These are phyloP conservation scores for Epichloe sylvatica DNA, from an alignment of 2,329 filamentous ascomycete species.

Conservation along the genomic window DNA sequence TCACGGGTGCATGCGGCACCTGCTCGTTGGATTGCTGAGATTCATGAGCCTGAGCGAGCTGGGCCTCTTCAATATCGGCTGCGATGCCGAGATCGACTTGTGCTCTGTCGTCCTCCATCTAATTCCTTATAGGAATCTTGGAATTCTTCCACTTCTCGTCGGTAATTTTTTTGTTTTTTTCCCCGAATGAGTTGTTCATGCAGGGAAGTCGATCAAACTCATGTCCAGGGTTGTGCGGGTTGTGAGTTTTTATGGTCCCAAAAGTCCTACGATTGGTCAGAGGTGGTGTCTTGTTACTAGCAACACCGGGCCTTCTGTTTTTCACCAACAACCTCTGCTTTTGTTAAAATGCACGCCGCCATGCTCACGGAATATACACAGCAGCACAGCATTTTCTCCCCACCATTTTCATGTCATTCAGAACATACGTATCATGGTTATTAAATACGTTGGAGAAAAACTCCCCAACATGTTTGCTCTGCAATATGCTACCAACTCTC, in stretches of 20 bases:
- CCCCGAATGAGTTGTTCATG: not conserved
- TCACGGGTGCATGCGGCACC: conserved; percentile 9
- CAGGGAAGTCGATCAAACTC: not conserved
- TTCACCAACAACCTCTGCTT: too few species aligned
- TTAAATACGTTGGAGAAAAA: not conserved
- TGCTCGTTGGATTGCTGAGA: conserved; percentile 3
- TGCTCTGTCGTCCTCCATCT: conserved; percentile 65
- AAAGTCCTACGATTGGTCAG: conserved; percentile 2
- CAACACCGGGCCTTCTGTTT: too few species aligned
- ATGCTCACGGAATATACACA: too few species aligned
- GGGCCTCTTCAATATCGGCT: conserved; percentile 44
- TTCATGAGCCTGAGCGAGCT: conserved; percentile 19
- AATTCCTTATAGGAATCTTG: not conserved
- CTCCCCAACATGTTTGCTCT: too few species aligned
- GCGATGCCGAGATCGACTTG: conserved; percentile 57
- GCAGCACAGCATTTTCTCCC: not conserved
- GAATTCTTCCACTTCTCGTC: not conserved
- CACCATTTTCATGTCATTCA: not conserved
- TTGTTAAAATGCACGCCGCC: too few species aligned
- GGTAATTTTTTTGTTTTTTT: not conserved
- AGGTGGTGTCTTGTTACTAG: not conserved
- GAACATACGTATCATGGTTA: not conserved
- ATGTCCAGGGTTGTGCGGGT: not conserved
- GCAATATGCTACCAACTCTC: not conserved
- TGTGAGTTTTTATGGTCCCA: not conserved